These are phyloP conservation scores for Hanseniaspora jakobsenii DNA, from an alignment of 805 yeast species.

Conservation along the genomic window DNA sequence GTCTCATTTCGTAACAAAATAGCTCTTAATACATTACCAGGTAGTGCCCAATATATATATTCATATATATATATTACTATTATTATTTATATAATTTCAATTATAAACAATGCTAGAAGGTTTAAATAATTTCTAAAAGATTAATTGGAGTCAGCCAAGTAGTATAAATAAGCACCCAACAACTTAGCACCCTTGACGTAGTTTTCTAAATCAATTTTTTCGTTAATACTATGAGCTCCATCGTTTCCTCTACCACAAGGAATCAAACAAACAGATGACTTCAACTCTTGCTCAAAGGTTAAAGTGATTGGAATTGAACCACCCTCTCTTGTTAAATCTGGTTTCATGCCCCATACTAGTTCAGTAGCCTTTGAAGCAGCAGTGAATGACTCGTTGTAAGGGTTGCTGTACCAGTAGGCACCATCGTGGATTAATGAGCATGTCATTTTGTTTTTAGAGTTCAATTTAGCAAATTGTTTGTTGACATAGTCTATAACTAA, in stretches of 20 bases:
- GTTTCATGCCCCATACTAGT: slow-evolving; percentile 87
- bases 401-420: slow-evolving; percentile 90
- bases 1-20: too few species aligned
- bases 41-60: too few species aligned
- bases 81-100: too few species aligned
- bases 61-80: too few species aligned
- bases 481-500: slow-evolving; percentile 62
- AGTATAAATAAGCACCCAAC: slow-evolving; percentile 85
- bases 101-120: neutral
- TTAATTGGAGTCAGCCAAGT: slow-evolving; percentile 49
- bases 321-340: slow-evolving; percentile 97
- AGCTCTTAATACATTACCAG: too few species aligned
- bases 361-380: slow-evolving; percentile 94
- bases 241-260: slow-evolving; percentile 99
- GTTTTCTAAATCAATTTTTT: slow-evolving; percentile 78
- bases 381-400: slow-evolving; percentile 79
- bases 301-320: slow-evolving; percentile 97
- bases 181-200: slow-evolving; percentile 90
- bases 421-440: slow-evolving; percentile 87
- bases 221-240: slow-evolving; percentile 97
- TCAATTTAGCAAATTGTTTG: slow-evolving; percentile 50
- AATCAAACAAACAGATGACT: slow-evolving; percentile 72
- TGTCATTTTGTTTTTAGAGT: slow-evolving; percentile 62
- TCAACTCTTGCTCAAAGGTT: slow-evolving; percentile 78
- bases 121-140: too few species aligned